phyloP scores from a whole-genome alignment of 2,329 filamentous ascomycete genomes.

The Diaporthe eres region DNA sequence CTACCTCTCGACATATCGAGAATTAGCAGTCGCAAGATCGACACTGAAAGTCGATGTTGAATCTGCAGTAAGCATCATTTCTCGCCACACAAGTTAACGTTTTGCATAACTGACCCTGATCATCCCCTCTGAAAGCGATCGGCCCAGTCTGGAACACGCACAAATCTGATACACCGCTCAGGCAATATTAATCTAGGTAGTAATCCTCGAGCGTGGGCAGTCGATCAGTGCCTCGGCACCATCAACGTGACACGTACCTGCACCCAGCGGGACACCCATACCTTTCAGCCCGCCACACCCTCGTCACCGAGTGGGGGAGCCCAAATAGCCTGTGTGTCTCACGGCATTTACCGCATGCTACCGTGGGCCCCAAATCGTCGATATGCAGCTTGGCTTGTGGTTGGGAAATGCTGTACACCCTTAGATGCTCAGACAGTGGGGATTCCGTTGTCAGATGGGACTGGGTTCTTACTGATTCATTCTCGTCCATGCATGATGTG shows the following conservation, averaged over 20 bases:
- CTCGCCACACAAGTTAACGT: no score
- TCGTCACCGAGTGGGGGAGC: not conserved
- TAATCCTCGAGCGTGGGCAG: constrained; percentile 6
- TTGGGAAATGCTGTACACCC: not conserved
- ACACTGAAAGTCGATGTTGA: not conserved
- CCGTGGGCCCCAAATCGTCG: not conserved
- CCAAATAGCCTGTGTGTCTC: not conserved
- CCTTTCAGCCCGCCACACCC: constrained; percentile 15
- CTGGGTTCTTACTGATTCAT: not conserved
- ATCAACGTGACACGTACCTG: not conserved
- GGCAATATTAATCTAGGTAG: not conserved
- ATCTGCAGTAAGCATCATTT: not conserved
- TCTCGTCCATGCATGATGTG: not conserved
- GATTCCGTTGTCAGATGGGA: not conserved
- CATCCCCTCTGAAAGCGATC: not conserved
- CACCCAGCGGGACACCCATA: not conserved
- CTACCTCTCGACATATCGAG: no score
- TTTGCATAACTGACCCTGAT: not conserved
- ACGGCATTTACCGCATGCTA: not conserved
- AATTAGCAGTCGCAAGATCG: not conserved
- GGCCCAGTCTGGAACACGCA: not conserved
- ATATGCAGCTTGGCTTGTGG: constrained; percentile 14
- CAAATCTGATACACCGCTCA: constrained; percentile 2
- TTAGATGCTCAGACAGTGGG: not conserved
- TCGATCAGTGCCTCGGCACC: not conserved